Conservation (phyloP, 208 protist genomes). For the Wallacemonas sp. region DNA sequence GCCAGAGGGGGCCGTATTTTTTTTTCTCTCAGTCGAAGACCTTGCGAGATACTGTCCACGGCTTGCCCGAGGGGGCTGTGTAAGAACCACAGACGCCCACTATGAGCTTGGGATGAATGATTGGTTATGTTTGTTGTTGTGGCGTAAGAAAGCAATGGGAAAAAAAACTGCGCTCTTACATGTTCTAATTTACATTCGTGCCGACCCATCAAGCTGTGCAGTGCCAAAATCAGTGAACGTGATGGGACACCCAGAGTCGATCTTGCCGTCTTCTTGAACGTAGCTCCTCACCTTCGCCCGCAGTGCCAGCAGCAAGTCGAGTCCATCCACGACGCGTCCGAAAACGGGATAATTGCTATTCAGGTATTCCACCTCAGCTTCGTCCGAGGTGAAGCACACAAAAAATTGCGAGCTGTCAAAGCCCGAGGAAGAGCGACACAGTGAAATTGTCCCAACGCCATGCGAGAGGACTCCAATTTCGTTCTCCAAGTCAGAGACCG, state of each 20-base stretch:
- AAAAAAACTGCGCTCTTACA: too few species aligned
- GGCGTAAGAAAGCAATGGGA: too few species aligned
- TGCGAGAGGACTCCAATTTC: slow-evolving; percentile 64
- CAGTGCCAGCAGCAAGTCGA: slow-evolving; percentile 43
- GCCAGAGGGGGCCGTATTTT: too few species aligned
- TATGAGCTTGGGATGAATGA: too few species aligned
- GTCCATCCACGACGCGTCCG: slow-evolving; percentile 59
- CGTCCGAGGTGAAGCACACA: slow-evolving; percentile 73
- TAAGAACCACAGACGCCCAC: too few species aligned
- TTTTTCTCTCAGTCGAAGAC: too few species aligned
- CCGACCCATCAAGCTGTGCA: background rate
- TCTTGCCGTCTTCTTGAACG: slow-evolving; percentile 46
- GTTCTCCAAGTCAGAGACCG: slow-evolving; percentile 50
- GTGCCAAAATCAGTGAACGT: slow-evolving; percentile 8
- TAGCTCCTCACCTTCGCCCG: slow-evolving; percentile 40
- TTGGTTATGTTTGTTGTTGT: too few species aligned
- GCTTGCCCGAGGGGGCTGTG: too few species aligned
- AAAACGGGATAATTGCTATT: slow-evolving; percentile 75
- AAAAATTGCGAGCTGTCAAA: slow-evolving; percentile 84
- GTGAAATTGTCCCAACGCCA: slow-evolving; percentile 54
- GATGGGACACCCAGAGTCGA: slow-evolving; percentile 28
- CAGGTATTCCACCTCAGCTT: slow-evolving; percentile 61
- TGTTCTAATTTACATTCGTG: slow-evolving; percentile 16
- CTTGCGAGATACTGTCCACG: too few species aligned
- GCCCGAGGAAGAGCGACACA: slow-evolving; percentile 51